Conservation (phyloP, 352 stramenopile genomes). For the Blastocystis sp. region DNA sequence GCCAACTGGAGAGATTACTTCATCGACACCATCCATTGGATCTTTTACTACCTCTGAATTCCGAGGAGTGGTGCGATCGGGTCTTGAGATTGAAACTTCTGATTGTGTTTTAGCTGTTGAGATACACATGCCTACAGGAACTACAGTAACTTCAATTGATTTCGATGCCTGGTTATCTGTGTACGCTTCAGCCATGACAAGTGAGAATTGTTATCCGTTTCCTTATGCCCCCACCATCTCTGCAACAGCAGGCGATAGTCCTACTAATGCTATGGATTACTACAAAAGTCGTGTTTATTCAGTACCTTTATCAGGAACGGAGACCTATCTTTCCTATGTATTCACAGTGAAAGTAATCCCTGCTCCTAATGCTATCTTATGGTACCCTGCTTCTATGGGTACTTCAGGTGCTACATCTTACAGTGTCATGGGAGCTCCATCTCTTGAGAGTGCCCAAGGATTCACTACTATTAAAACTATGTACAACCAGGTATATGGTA, state of each 20-base stretch:
- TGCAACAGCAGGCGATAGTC: background rate
- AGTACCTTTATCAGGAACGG: background rate
- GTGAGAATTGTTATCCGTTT: background rate
- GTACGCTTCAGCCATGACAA: background rate
- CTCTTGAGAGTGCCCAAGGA: background rate
- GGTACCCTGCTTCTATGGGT: background rate
- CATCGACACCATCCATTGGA: background rate
- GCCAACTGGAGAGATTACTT: constrained; percentile 11
- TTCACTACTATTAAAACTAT: background rate
- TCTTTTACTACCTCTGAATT: background rate
- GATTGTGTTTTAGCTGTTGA: constrained; percentile 13
- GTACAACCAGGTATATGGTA: background rate
- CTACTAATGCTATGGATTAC: background rate
- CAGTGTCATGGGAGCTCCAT: background rate
- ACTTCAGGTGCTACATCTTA: background rate
- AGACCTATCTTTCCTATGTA: background rate
- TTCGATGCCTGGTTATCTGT: constrained; percentile 22
- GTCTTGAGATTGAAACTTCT: background rate
- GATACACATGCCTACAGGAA: background rate
- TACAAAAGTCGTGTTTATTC: background rate
- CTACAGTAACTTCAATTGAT: background rate
- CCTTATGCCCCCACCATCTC: background rate
- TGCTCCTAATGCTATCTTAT: background rate
- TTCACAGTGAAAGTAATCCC: background rate
- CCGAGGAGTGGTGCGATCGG: background rate